Evolutionary conservation across 176 grass and related monocot genomes (phyloP).

Genomic region (Rhipidocladum racemiflorum): DNA sequence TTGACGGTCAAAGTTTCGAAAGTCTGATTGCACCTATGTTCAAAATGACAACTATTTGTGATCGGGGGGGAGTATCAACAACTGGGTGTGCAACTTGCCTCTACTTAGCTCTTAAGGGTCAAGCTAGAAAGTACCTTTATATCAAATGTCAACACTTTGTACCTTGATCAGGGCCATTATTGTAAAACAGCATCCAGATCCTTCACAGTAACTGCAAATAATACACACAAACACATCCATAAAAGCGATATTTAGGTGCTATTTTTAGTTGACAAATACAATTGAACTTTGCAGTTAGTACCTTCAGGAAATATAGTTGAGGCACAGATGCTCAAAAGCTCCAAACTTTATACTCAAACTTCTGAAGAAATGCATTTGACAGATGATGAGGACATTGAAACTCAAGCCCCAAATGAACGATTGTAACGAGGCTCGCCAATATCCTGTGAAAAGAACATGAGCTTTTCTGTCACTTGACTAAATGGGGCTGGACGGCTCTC

Average conservation of each 20-base stretch:
- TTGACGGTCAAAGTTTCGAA: too few relatives aligned
- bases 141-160: background rate
- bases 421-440: background rate
- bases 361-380: conserved; percentile 20
- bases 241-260: background rate
- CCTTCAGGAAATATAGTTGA: conserved; percentile 15
- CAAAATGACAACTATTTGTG: too few relatives aligned
- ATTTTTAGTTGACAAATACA: background rate
- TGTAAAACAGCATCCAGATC: conserved; percentile 7
- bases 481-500: background rate
- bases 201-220: conserved; percentile 24
- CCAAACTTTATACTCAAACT: conserved; percentile 6
- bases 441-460: background rate
- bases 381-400: background rate
- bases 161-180: conserved; percentile 21
- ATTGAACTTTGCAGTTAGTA: conserved; percentile 3
- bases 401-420: background rate
- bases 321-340: background rate
- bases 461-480: conserved; percentile 11
- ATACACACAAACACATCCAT: background rate
- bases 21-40: too few relatives aligned
- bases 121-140: conserved; percentile 28
- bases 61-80: too few relatives aligned
- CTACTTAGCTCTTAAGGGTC: background rate
- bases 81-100: background rate